Base-by-base conservation (phyloP, 2,329 filamentous ascomycete genomes). In the Penicillium olsonii region DNA sequence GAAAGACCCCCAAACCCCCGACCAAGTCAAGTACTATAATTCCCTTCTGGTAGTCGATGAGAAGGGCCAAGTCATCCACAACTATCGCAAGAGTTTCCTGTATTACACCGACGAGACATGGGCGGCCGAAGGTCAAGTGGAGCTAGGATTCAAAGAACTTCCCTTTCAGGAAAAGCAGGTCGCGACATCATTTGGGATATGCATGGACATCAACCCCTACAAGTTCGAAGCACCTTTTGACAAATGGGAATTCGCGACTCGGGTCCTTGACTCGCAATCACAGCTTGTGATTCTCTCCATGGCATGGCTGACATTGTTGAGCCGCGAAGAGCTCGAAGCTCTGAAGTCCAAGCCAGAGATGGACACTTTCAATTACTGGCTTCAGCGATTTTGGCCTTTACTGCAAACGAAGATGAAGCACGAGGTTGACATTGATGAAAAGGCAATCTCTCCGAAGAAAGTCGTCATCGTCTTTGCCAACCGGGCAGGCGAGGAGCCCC, bases 41-140 rank as follows among this genome's bases (percentile, higher is more conserved):
- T 78, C 79, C 8, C 76, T 80, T 4, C 75, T 86, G 15, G 79
- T 83, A 19, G 75, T 85, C 20, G 73, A 75, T n/a, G 76, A 81
- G 3, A 56, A 64, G 0, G 84, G 83, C 3, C 60, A 74, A n/a
- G 68, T 84, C 2, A 57, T 85, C 11, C 69, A 73, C 37, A 83
- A 84, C 61, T 85, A 86, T 67, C 79, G 83, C 54, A 87, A 87
- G 65, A 75, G 76, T 10, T 85, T 85, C 58, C 76, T 87, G 52
- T 87, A 85, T 71, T 85, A 84, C 67, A 85, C 83, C 7, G 84
- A 87, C 59, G 83, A 85, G 60, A 81, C 79, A 1, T 87, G 84
- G 84, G 81, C 83, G 2, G 61, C 71, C 14, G 81, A 84, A 69
- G 79, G 79, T 2, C 55, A 61, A 38, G 61, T 63, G n/a, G 62